Evolutionary conservation across 768 basidiomycete genomes (phyloP).

Genomic region (Boletus speciosus): DNA sequence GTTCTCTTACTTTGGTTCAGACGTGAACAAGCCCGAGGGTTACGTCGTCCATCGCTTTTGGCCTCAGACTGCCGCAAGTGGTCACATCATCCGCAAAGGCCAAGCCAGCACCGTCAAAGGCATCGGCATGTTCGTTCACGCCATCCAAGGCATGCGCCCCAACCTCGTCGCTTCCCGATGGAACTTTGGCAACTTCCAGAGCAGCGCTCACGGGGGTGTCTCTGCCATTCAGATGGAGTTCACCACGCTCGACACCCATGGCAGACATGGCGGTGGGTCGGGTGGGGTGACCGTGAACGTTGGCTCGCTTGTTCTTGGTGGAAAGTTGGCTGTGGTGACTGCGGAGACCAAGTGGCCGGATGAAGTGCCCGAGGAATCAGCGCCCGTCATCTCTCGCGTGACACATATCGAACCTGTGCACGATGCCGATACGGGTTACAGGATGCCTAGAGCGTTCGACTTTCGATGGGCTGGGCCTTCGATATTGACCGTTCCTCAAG

Average conservation of each 20-base stretch:
- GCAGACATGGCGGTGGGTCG: conserved; percentile 73
- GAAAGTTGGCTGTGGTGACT: conserved; percentile 72
- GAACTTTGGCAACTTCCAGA: conserved; percentile 96
- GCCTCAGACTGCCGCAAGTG: conserved; percentile 63
- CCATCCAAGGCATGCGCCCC: conserved; percentile 98
- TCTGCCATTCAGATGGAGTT: conserved; percentile 96
- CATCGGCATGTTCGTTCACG: conserved; percentile 86
- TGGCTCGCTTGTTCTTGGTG: conserved; percentile 78
- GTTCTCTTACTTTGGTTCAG: conserved; percentile 80
- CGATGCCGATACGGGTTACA: conserved; percentile 83
- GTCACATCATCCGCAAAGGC: conserved; percentile 67
- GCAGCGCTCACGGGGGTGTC: conserved; percentile 64
- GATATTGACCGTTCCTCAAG: conserved; percentile 47
- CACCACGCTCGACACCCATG: conserved; percentile 76
- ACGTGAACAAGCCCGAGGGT: conserved; percentile 67
- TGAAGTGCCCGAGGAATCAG: conserved; percentile 47
- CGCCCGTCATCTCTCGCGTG: conserved; percentile 59
- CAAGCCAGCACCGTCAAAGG: conserved; percentile 55
- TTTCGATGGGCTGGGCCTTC: conserved; percentile 81
- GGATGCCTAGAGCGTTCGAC: conserved; percentile 60
- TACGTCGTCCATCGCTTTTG: conserved; percentile 92
- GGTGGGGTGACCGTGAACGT: conserved; percentile 84
- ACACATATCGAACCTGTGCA: conserved; percentile 55
- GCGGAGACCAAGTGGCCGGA: conserved; percentile 77
- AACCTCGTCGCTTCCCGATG: conserved; percentile 89